These are phyloP conservation scores for Picochlorum sp. DNA, from an alignment of 139 green algal genomes.

Conservation along the genomic window DNA sequence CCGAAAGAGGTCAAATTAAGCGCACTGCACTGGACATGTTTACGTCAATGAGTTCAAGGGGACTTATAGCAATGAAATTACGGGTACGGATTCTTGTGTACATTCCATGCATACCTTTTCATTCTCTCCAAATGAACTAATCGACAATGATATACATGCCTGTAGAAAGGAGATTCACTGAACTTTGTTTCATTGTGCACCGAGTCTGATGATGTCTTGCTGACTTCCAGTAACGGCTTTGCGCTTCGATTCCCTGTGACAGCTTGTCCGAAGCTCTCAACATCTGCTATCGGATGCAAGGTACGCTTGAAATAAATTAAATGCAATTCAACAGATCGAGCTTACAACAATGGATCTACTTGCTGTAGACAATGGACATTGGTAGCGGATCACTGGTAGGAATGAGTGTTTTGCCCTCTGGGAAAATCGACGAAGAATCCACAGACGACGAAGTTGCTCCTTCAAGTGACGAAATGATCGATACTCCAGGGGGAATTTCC, in stretches of 20 bases:
- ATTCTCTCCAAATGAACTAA: background rate
- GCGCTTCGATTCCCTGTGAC: conserved; percentile 28
- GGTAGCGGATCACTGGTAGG: conserved; percentile 28
- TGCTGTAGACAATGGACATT: conserved; percentile 33
- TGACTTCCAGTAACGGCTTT: conserved; percentile 39
- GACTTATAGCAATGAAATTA: conserved; percentile 42
- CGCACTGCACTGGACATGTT: conserved; percentile 45
- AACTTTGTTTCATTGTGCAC: conserved; percentile 37
- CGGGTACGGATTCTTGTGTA: conserved; percentile 1
- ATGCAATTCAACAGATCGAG: background rate
- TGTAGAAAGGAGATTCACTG: conserved; percentile 35
- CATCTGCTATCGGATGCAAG: background rate
- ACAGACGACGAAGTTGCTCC: no score
- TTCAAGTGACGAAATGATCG: conserved; percentile 10
- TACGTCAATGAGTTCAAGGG: conserved; percentile 13
- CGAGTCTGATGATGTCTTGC: conserved; percentile 34
- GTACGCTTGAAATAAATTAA: background rate
- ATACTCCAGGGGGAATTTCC: background rate
- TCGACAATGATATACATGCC: conserved; percentile 2
- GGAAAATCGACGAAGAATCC: no score
- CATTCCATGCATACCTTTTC: background rate
- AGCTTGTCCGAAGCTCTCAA: conserved; percentile 4
- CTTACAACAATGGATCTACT: background rate
- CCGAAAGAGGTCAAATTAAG: conserved; percentile 55
- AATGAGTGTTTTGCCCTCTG: conserved; percentile 40